phyloP scores from a whole-genome alignment of 140 eudicot genomes.

The Cichorium intybus region DNA sequence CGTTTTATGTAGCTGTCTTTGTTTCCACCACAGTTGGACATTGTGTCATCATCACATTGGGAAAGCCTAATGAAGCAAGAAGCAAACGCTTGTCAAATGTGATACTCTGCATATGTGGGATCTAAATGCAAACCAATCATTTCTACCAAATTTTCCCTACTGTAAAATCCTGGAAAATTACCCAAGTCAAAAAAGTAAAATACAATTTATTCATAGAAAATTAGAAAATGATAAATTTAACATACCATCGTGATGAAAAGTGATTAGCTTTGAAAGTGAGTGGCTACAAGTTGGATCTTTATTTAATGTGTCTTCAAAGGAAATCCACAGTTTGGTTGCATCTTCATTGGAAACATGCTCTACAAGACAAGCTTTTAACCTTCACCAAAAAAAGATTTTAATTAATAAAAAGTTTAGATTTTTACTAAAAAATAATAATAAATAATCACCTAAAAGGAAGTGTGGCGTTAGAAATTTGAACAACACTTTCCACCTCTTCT shows the following conservation, averaged over 20 bases:
- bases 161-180: slow-evolving; percentile 59
- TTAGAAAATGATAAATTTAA: background rate
- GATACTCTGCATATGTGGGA: slow-evolving; percentile 48
- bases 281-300: slow-evolving; percentile 81
- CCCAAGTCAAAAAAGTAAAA: background rate
- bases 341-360: slow-evolving; percentile 63
- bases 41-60: slow-evolving; percentile 58
- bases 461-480: slow-evolving; percentile 41
- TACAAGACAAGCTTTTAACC: slow-evolving; percentile 60
- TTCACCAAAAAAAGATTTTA: slow-evolving; percentile 25
- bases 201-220: background rate
- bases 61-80: slow-evolving; percentile 58
- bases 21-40: slow-evolving; percentile 50
- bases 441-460: slow-evolving; percentile 58
- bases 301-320: slow-evolving; percentile 59
- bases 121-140: slow-evolving; percentile 79
- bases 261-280: slow-evolving; percentile 59
- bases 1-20: slow-evolving; percentile 20
- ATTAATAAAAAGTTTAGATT: background rate
- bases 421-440: background rate
- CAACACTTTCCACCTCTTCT: slow-evolving; percentile 55
- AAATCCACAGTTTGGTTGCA: slow-evolving; percentile 34
- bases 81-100: slow-evolving; percentile 77
- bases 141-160: slow-evolving; percentile 49
- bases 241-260: slow-evolving; percentile 62